Percentiles rank a stretch among this genome's conserved stretches.
These are phyloP conservation scores for Macrocybe gigantea DNA, from an alignment of 768 basidiomycete species.

Conservation along the genomic window DNA sequence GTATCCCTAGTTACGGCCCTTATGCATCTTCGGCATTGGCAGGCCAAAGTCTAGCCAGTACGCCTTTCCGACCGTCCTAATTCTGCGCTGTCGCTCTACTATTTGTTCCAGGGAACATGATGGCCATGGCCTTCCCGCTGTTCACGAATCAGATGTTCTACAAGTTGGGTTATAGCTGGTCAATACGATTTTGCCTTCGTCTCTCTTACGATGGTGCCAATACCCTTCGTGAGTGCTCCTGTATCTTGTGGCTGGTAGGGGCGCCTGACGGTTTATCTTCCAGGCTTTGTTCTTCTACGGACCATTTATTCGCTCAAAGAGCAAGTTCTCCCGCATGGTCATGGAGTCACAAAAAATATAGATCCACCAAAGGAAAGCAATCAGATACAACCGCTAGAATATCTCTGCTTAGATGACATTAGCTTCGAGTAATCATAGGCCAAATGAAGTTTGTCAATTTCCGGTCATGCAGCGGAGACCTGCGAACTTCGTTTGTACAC, in stretches of 20 bases:
- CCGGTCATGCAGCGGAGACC: too few species aligned
- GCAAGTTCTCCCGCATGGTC: conserved; percentile 34
- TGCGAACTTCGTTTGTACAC: too few species aligned
- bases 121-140: conserved; percentile 51
- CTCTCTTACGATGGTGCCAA: conserved; percentile 48
- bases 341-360: conserved; percentile 18
- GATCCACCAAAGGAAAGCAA: too few species aligned
- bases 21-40: conserved; percentile 69
- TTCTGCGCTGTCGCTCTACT: background rate
- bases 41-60: conserved; percentile 57
- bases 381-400: too few species aligned
- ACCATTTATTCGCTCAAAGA: conserved; percentile 30
- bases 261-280: background rate
- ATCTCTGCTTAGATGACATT: too few species aligned
- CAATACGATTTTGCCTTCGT: conserved; percentile 55
- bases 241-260: background rate
- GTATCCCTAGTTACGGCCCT: conserved; percentile 37
- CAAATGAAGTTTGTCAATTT: too few species aligned
- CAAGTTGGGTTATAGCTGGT: conserved; percentile 52
- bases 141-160: conserved; percentile 58
- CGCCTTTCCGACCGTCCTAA: conserved; percentile 11
- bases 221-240: conserved; percentile 46
- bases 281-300: conserved; percentile 40
- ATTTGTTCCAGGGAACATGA: conserved; percentile 35
- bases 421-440: too few species aligned